Evolutionary conservation across 1,284 basidiomycete genomes (phyloP).

Genomic region (Ceratobasidium sp.): DNA sequence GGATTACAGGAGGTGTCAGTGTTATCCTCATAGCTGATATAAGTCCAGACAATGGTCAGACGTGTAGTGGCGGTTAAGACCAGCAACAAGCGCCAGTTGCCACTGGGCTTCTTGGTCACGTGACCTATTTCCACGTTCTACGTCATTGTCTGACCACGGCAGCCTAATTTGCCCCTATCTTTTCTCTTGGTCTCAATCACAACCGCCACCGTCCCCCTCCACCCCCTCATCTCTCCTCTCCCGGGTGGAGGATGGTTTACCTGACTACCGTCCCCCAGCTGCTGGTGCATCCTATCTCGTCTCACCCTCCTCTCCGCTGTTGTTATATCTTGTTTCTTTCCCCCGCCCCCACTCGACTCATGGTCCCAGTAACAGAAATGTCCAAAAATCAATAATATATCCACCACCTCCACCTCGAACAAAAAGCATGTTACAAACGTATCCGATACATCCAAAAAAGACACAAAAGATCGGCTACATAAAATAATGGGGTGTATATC

Average conservation of each 20-base stretch:
- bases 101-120: not conserved
- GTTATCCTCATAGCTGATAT: not conserved
- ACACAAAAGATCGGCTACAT: constrained; percentile 7
- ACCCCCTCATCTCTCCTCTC: too few relatives aligned
- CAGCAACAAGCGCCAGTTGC: not conserved
- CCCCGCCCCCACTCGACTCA: too few relatives aligned
- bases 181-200: not conserved
- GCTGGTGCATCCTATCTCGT: not conserved
- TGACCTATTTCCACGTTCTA: not conserved
- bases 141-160: not conserved
- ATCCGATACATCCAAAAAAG: not conserved
- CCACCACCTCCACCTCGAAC: too few relatives aligned
- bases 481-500: constrained; percentile 1
- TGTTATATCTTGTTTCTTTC: too few relatives aligned
- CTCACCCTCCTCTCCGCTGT: too few relatives aligned
- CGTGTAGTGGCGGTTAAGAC: not conserved
- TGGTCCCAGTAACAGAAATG: too few relatives aligned
- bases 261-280: too few relatives aligned
- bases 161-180: not conserved
- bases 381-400: too few relatives aligned
- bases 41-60: not conserved
- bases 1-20: constrained; percentile 9
- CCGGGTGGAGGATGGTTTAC: too few relatives aligned
- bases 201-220: not conserved
- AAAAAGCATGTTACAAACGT: too few relatives aligned